Evolutionary conservation across 805 yeast species (phyloP), one percentile per base, ranked within the genome.

Genomic region (Candida ulmi): DNA sequence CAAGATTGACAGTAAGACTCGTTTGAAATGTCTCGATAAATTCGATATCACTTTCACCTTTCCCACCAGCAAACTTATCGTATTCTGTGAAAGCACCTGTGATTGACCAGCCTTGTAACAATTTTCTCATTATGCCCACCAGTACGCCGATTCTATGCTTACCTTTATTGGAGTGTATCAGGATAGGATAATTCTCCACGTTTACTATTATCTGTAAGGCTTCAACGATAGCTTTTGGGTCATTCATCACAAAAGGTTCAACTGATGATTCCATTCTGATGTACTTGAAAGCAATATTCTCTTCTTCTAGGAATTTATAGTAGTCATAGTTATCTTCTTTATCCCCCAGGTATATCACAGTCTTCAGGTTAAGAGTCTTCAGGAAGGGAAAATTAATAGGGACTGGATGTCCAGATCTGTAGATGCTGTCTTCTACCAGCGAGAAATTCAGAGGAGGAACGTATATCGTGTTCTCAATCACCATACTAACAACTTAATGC

Each of bases 361-460:
- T 88, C 50, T 77, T 78, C 43, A 91, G 62, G 26, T 78, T 68
- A 36, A 93, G 62, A 23, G 79, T 81, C 48, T 74, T 72, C 17
- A 91, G 68, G 50, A 87, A 93, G n/a, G 82, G 76, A 53, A 79
- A 87, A 63, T 88, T 91, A 46, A 80, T 74, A 0, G 87, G 84
- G 68, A 88, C 85, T 1, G 99, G 99, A 55, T 90, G 95, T 2
- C 99, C 99, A 2, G 95, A 82, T 16, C 99, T 66, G 59, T 90
- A 91, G 11, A 91, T 76, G 7, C 85, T 80, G 41, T 87, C 88
- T 43, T 86, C 96, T 2, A 93, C 96, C 17, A 87, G 75, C 1
- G 95, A 76, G 54, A 91, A 91, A 60, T 88, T 90, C 49, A 93
- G 69, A 1, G 99, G 99, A 5, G 99, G 99, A 1, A 90, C 95